A percentile compares a stretch with the other conserved stretches of the same genome.
phyloP scores from a whole-genome alignment of 805 yeast species.

The Hanseniaspora mollemarum region DNA sequence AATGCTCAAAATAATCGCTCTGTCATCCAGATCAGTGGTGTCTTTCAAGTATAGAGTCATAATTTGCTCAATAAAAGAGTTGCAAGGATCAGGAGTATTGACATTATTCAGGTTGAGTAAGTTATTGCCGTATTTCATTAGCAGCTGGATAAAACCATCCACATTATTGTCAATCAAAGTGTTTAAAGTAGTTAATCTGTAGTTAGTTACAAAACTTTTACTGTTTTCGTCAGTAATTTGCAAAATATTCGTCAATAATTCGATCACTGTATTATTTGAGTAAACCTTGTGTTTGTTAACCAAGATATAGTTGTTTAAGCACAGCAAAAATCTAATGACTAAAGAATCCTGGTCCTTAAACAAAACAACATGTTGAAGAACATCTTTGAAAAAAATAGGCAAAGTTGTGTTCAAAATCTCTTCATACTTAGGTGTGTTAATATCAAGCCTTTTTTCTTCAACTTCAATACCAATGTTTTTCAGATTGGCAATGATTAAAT shows the following conservation, averaged over 20 bases:
- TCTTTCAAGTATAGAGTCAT: conserved; percentile 13
- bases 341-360: conserved; percentile 12
- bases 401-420: conserved; percentile 10
- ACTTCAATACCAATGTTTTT: conserved; percentile 39
- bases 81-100: conserved; percentile 15
- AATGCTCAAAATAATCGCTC: conserved; percentile 1
- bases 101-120: conserved; percentile 18
- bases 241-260: not conserved
- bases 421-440: conserved; percentile 11
- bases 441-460: conserved; percentile 19
- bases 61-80: conserved; percentile 13
- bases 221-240: not conserved
- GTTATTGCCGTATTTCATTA: conserved; percentile 18
- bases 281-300: conserved; percentile 21
- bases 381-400: conserved; percentile 19
- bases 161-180: conserved; percentile 2
- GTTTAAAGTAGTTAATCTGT: conserved; percentile 2
- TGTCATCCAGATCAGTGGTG: not conserved
- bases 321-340: conserved; percentile 32
- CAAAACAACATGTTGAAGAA: conserved; percentile 18
- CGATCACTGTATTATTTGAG: not conserved
- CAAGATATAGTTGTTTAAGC: conserved; percentile 67
- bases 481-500: conserved; percentile 61
- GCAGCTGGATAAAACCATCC: conserved; percentile 9
- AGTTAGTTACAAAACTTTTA: conserved; percentile 20